Base-by-base conservation (phyloP, 306 rosid species). In the Myrica gale region DNA sequence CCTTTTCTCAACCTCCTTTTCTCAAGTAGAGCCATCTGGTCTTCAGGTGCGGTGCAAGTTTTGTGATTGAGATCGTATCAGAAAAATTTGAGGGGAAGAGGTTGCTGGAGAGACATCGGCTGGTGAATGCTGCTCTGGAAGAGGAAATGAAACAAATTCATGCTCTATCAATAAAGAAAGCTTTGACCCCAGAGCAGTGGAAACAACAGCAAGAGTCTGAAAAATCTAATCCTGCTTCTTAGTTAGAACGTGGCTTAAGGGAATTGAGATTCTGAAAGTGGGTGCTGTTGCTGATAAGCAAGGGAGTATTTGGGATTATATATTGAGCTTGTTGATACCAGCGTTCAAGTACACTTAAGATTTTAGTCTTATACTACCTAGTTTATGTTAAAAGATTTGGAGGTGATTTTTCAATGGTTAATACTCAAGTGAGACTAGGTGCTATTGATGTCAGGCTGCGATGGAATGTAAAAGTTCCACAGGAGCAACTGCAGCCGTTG, bases 111-210 rank as follows among this genome's bases (percentile, higher is more conserved):
- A 88, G 98, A 89, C 97, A 94, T 83, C 81, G 98, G 57, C 81
- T 90, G 87, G 96, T 92, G 82, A 95, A 95, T 85, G 72, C 88
- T 48, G 87, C 96, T 46, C 76, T 92, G 74, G 91, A 80, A 80
- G 93, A 86, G 85, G 98, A 92, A 82, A 89, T 95, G 98, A 95
- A 95, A 76, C 58, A 90, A 82, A 92, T 95, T 77, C 98, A 90
- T 78, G 97, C 98, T 41, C 96, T 95, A 68, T 95, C 98, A 39
- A 82, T 92, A 3, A 95, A 84, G 92, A 95, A 95, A 84, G 90
- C 96, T 78, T 79, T 86, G 46, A 90, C 97, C 66, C 97, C 97
- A 56, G 93, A 90, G 70, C 97, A 95, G 82, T 95, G 98, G 97
- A 92, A 90, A 54, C 92, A 92, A 58, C 96, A 80, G 81, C 90